phyloP scores from a whole-genome alignment of 306 rosid species.

The Cicer arietinum region DNA sequence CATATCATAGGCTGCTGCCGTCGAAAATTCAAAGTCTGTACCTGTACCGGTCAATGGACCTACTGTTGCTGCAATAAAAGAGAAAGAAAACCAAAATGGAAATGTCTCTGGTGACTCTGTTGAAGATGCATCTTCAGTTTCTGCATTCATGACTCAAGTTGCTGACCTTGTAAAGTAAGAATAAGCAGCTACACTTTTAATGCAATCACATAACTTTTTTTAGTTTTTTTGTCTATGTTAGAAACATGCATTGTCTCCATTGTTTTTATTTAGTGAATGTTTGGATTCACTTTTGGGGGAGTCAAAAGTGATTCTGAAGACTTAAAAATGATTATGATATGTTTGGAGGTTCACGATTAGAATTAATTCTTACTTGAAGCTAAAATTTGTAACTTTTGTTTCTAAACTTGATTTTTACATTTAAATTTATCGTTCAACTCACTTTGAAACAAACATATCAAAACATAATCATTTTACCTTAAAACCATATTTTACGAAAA shows the following conservation, averaged over 20 bases:
- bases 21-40: constrained; percentile 67
- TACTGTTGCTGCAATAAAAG: constrained; percentile 46
- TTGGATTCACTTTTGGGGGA: too few species aligned
- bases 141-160: constrained; percentile 81
- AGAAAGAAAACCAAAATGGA: constrained; percentile 48
- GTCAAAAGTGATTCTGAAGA: too few species aligned
- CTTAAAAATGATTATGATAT: too few species aligned
- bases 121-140: constrained; percentile 57
- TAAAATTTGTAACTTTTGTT: too few species aligned
- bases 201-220: constrained; percentile 1
- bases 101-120: constrained; percentile 37
- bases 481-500: too few species aligned
- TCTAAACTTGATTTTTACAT: too few species aligned
- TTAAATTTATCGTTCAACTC: too few species aligned
- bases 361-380: too few species aligned
- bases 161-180: constrained; percentile 90
- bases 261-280: constrained; percentile 1
- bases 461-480: too few species aligned
- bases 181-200: background rate
- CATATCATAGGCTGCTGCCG: constrained; percentile 53
- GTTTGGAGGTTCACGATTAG: too few species aligned
- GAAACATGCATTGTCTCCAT: background rate
- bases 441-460: too few species aligned
- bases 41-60: constrained; percentile 51
- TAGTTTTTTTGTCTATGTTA: background rate